These are phyloP conservation scores for Tuber magnatum DNA, from an alignment of 495 filamentous ascomycete genomes.

Conservation along the genomic window DNA sequence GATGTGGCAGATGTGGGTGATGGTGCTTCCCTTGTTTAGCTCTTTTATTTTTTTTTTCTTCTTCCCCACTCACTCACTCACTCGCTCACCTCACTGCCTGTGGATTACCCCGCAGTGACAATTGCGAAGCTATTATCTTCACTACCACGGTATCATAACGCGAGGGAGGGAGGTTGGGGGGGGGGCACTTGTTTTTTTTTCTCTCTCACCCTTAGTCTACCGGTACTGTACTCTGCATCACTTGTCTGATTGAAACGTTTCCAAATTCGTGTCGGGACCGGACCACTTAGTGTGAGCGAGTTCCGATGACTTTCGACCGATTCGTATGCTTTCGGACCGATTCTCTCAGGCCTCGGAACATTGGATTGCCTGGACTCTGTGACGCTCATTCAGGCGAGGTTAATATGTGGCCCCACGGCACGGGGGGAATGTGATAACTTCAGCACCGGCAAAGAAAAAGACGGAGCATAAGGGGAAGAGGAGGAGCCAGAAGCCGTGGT, in stretches of 20 bases:
- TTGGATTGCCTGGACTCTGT: background rate
- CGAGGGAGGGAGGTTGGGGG: background rate
- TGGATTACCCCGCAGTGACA: background rate
- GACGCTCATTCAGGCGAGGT: background rate
- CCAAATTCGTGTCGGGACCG: background rate
- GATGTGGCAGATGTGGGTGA: background rate
- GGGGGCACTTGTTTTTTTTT: background rate
- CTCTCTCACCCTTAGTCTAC: background rate
- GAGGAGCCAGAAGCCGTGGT: background rate
- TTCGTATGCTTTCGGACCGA: background rate
- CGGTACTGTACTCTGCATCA: background rate
- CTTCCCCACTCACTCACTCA: background rate
- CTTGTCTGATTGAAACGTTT: background rate
- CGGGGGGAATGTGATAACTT: background rate
- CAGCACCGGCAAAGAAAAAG: background rate
- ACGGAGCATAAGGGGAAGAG: background rate
- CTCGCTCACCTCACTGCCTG: background rate
- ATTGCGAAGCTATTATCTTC: background rate
- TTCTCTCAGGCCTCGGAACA: background rate
- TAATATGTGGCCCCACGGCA: background rate
- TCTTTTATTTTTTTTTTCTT: background rate
- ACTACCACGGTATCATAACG: background rate
- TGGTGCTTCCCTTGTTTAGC: background rate
- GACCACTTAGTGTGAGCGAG: background rate
- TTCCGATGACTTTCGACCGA: background rate